Base-by-base conservation (phyloP, 768 basidiomycete genomes). In the Pleurotus djamor region DNA sequence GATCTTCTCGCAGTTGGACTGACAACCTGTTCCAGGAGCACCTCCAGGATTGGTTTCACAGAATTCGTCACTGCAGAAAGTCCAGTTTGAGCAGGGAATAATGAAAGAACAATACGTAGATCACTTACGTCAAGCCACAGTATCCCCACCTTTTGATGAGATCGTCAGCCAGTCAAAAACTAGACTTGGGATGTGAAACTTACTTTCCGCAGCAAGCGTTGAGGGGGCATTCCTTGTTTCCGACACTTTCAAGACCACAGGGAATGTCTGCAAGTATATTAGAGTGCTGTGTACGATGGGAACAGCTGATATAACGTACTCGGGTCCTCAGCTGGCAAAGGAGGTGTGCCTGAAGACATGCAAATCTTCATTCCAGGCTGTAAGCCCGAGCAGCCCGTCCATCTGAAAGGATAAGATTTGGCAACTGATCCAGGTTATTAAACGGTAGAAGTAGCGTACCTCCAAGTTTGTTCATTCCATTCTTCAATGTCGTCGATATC, bases 201-300 rank as follows among this genome's bases (percentile, higher is more conserved):
- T 37, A 62, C 61, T 62, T 62, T 7, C 49, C 57, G 32, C 61
- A 62, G 55, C 61, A 62, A 35, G 57, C 61, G 17, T 62, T 62
- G 14, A 62, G 35, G 10, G 52, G 61, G 48, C 61, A 62, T 48
- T 47, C 21, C 51, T 62, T 59, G 51, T 62, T 62, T 17, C 61
- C 61, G 21, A 59, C 52, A 45, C 61, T 62, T 55, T 62, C 61
- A 34, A 62, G 45, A 9, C 61, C 61, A 28, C 61, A 62, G 32
- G 61, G 58, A 54, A 62, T 62, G 54, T 49, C 61, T 62, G 45
- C 14, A 47, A 41, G 35, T 36, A 38, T 17, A 7, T 36, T 14
- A 48, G 45, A 47, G 38, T n/a, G 38, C 10, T 10, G n/a, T 41
- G 9, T 35, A 58, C 37, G 41, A 45, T 13, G 17, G 10, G 21